Conservation (phyloP, 805 yeast genomes). For the Saturnispora mendoncae region DNA sequence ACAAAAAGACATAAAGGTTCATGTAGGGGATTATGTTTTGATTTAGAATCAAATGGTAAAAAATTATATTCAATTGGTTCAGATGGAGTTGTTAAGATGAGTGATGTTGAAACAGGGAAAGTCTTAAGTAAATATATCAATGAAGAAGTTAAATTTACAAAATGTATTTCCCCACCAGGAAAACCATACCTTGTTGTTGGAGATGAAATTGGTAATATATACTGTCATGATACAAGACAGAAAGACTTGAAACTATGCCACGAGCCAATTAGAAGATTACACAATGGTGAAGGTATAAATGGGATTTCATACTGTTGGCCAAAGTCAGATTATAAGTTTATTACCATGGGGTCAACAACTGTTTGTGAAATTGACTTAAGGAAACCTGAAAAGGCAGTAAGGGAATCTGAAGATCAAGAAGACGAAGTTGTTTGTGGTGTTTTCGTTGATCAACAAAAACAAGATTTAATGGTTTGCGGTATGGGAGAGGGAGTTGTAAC, state of each 20-base stretch:
- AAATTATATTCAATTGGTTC: constrained; percentile 64
- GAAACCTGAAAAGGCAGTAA: constrained; percentile 44
- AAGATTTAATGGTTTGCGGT: constrained; percentile 51
- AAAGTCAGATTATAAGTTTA: constrained; percentile 67
- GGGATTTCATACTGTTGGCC: constrained; percentile 62
- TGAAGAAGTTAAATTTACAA: constrained; percentile 28
- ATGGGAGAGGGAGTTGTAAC: constrained; percentile 89
- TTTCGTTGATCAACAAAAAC: constrained; percentile 54
- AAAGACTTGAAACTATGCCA: constrained; percentile 36
- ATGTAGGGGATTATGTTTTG: constrained; percentile 65
- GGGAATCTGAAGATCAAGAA: constrained; percentile 80
- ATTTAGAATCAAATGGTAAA: constrained; percentile 42
- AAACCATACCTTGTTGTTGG: constrained; percentile 47
- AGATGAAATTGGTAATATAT: constrained; percentile 62
- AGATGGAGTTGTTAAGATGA: constrained; percentile 71
- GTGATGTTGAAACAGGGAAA: constrained; percentile 62
- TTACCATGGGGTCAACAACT: constrained; percentile 77
- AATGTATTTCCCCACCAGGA: constrained; percentile 36
- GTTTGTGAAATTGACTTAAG: constrained; percentile 71
- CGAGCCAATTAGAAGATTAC: constrained; percentile 41
- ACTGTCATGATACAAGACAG: constrained; percentile 51
- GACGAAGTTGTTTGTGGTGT: constrained; percentile 81
- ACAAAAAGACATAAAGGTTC: constrained; percentile 88
- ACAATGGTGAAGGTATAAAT: constrained; percentile 73
- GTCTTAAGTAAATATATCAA: constrained; percentile 45